These are phyloP conservation scores for Asterophora parasitica DNA, from an alignment of 768 basidiomycete genomes.

Conservation along the genomic window DNA sequence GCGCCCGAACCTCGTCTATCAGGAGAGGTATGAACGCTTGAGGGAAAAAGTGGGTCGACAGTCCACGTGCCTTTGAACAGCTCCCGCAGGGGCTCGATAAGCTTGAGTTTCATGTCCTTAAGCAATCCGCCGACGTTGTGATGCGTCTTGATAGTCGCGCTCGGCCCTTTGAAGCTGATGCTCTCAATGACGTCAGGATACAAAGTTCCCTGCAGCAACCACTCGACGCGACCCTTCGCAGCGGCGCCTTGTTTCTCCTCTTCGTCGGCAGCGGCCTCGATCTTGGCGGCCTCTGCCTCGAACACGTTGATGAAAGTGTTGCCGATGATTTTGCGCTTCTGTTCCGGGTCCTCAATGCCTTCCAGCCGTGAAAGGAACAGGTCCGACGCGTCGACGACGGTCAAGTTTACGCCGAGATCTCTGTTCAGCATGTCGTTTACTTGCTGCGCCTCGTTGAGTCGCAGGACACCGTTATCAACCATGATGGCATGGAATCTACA, in stretches of 20 bases:
- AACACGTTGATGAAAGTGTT: conserved; percentile 99
- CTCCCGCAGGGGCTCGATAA: conserved; percentile 96
- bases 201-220: conserved; percentile 94
- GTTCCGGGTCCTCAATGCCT: conserved; percentile 92
- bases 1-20: conserved; percentile 89
- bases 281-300: conserved; percentile 86
- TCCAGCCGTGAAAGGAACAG: conserved; percentile 86
- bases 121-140: conserved; percentile 97
- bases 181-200: conserved; percentile 99
- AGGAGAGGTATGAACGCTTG: not conserved
- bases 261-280: conserved; percentile 76
- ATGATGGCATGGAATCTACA: conserved; percentile 96
- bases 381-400: conserved; percentile 92
- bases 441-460: conserved; percentile 84
- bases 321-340: conserved; percentile 97
- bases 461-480: conserved; percentile 98
- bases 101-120: conserved; percentile 96
- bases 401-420: conserved; percentile 93
- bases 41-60: not conserved
- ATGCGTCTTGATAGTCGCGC: conserved; percentile 99
- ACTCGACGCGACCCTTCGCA: conserved; percentile 89
- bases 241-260: conserved; percentile 65
- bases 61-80: conserved; percentile 84
- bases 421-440: conserved; percentile 91
- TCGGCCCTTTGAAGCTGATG: conserved; percentile 98